Evolutionary conservation across 2,329 filamentous ascomycete species (phyloP), one percentile per base, ranked within the genome.

Genomic region (Sordariomycetes sp.): DNA sequence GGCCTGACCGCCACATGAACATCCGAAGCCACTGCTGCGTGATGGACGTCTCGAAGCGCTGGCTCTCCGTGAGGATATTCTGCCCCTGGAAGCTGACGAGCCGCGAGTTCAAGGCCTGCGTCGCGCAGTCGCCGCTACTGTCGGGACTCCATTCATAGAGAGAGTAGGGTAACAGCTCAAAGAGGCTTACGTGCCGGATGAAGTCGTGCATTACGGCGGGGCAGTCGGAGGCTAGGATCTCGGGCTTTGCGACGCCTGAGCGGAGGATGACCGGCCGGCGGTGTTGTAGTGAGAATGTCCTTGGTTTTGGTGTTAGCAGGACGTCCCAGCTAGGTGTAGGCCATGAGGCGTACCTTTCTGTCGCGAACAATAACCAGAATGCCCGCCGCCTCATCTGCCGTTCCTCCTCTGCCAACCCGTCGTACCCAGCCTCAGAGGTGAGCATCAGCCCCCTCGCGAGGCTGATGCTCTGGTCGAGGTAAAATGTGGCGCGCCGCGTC

Each of bases 331-430:
- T 22, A 8, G 45, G 20, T 5, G 22, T 50, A 2, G 45, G 35
- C 1, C 22, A 20, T 10, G 3, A 13, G 20, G 10, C 42, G 3
- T 13, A 64, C 66, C 67, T 58, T 56, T 68, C 67, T 12, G 67
- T 68, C 0, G 70, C 68, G 54, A 70, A 70, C 0, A 70, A 48
- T 0, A 70, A 62, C 68, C 68, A 70, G 28, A 70, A 67, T 4
- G 68, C 62, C 0, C 67, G 63, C 3, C 67, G 59, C 36, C 66
- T 62, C 57, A 59, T 64, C n/a, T 68, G 66, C 0, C 64, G 60
- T 5, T 68, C 66, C 1, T 35, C 56, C 1, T 62, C 57, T 1
- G 62, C 51, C 0, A 68, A 15, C 7, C 61, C 59, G 12, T 60
- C 36, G 34, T 66, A 66, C 0, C 66, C 65, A 0, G 61, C 55